Conservation (phyloP, 2,329 filamentous ascomycete species). For the Xylariaceae sp. region DNA sequence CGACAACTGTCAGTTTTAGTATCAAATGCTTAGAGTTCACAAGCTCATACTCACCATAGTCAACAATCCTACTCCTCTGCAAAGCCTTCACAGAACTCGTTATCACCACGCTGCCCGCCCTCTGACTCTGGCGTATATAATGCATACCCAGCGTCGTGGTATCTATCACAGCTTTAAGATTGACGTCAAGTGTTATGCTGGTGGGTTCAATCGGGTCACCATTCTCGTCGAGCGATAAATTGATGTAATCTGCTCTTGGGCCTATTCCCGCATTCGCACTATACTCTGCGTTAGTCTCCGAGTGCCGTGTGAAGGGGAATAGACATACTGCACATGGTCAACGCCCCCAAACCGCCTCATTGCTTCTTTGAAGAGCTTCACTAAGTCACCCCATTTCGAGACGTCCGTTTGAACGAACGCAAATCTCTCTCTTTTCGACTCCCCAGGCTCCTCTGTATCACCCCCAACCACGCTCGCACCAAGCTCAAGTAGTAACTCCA, state of each 20-base stretch:
- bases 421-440: conserved; percentile 23
- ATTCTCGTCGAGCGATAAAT: conserved; percentile 45
- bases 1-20: conserved; percentile 36
- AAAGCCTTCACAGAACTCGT: conserved; percentile 50
- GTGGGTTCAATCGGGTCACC: conserved; percentile 48
- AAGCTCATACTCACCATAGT: conserved; percentile 45
- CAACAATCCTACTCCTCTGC: conserved; percentile 47
- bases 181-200: conserved; percentile 45
- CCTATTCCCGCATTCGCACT: conserved; percentile 57
- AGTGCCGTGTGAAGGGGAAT: no score
- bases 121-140: conserved; percentile 47
- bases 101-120: conserved; percentile 53
- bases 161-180: conserved; percentile 48
- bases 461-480: conserved; percentile 55
- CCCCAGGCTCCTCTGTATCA: conserved; percentile 44
- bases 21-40: not conserved
- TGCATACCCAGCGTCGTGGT: conserved; percentile 48
- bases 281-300: no score
- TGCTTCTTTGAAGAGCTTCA: conserved; percentile 49
- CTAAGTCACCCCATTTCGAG: conserved; percentile 47
- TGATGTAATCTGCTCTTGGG: conserved; percentile 45
- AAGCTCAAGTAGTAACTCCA: conserved; percentile 47
- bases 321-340: conserved; percentile 62
- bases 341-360: conserved; percentile 68
- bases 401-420: conserved; percentile 48